phyloP scores from a whole-genome alignment of 225 moss, liverwort and hornwort genomes.

The Polytrichum commune region DNA sequence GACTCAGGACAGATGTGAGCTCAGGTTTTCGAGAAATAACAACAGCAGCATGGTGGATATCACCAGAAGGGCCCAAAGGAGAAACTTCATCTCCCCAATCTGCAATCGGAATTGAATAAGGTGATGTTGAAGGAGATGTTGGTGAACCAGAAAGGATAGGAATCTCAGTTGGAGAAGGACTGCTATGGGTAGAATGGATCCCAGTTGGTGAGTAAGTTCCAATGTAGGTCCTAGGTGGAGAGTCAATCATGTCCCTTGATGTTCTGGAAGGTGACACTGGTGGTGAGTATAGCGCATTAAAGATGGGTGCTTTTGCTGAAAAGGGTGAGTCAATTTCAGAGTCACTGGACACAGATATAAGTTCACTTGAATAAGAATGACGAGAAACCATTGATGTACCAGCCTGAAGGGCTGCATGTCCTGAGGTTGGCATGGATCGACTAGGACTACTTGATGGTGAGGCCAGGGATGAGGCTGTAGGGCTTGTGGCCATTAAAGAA shows the following conservation, averaged over 20 bases:
- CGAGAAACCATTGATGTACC: conserved; percentile 22
- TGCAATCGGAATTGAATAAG: neutral
- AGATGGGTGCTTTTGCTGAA: conserved; percentile 23
- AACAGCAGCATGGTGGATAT: neutral
- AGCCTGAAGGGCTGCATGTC: conserved; percentile 12
- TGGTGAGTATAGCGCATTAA: conserved; percentile 27
- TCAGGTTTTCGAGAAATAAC: conserved; percentile 8
- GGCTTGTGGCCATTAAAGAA: conserved; percentile 15
- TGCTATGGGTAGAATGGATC: conserved; percentile 15
- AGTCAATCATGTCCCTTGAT: conserved; percentile 13
- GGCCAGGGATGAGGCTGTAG: conserved; percentile 17
- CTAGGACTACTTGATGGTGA: conserved; percentile 21
- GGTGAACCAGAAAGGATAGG: conserved; percentile 30
- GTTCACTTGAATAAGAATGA: conserved; percentile 26
- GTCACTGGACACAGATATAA: conserved; percentile 30
- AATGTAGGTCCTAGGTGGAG: conserved; percentile 14
- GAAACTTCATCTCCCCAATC: conserved; percentile 9
- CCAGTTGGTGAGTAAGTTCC: conserved; percentile 15
- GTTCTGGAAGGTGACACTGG: conserved; percentile 16
- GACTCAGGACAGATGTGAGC: conserved; percentile 2
- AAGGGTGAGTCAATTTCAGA: conserved; percentile 20
- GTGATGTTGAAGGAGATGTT: conserved; percentile 24
- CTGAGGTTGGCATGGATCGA: conserved; percentile 5
- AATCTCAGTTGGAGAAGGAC: conserved; percentile 21
- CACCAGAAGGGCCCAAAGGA: neutral